Evolutionary conservation across 208 protist genomes (phyloP), one percentile per base, ranked within the genome.

Genomic region (Crithidia sp.): DNA sequence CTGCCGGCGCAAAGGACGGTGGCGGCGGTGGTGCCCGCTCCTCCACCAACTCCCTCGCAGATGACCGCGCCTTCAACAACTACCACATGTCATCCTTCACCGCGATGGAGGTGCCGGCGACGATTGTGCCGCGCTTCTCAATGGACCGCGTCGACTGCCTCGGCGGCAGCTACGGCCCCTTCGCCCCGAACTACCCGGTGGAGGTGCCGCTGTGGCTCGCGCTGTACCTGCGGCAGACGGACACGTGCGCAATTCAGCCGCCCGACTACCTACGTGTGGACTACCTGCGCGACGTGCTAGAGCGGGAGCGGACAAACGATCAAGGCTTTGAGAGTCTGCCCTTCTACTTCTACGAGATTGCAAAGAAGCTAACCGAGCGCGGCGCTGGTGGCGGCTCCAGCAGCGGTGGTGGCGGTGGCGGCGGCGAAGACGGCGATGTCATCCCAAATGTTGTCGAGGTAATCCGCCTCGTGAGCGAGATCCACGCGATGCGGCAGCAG

Each of bases 261-360:
- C 92, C 92, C 4, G 66, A 83, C 37, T 95, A 89, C 67, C 66
- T 94, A 39, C 66, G 71, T 9, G 37, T 92, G 17, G 65, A 77
- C n/a, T 85, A 88, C 62, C 78, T 97, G 9, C 76, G 71, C 17
- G 56, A 83, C 16, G 75, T 92, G 37, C 50, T 94, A 16, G 86
- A 86, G 53, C 67, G 74, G n/a, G 92, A 97, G 76, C 74, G 82
- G 45, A 66, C 57, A 17, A 91, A 76, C 66, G 88, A 93, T n/a
- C 67, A 77, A 9, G 85, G 74, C n/a, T 97, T 97, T 70, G 84
- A 91, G 67, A 71, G 80, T 6, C 67, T 97, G 28, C 92, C 90
- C 8, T 97, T 95, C 59, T 94, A 93, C 77, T 97, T 97, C 71
- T 97, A 91, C 67, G 92, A 97, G 62, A 70, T 94, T 8, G 88